Percentiles rank a stretch among this genome's conserved stretches.
Conservation (phyloP, 192 early-diverging fungal genomes). For the Coemansia sp. region DNA sequence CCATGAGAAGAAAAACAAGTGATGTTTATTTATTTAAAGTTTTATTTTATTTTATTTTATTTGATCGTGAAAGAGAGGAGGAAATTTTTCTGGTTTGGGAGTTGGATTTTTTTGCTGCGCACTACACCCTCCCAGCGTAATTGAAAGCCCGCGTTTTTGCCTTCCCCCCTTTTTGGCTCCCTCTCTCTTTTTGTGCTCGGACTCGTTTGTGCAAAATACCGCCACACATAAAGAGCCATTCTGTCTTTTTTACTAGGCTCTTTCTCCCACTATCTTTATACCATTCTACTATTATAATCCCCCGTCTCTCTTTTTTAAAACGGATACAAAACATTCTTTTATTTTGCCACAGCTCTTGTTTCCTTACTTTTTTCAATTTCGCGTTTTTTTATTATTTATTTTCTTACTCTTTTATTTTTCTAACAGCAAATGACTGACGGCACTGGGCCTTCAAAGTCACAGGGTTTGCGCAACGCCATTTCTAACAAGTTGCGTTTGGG, state of each 20-base stretch:
- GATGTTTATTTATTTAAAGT: neutral
- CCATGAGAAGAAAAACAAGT: neutral
- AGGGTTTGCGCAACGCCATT: slow-evolving; percentile 10
- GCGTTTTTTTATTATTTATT: slow-evolving; percentile 16
- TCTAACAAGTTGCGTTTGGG: slow-evolving; percentile 26
- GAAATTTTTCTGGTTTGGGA: neutral
- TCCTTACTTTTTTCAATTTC: slow-evolving; percentile 14
- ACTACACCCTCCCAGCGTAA: neutral
- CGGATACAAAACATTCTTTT: neutral
- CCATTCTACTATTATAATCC: neutral
- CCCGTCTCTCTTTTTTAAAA: neutral
- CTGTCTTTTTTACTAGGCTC: neutral
- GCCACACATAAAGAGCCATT: neutral
- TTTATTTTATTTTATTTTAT: neutral
- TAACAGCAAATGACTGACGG: slow-evolving; percentile 1
- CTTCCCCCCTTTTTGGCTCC: neutral
- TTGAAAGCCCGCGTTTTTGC: neutral
- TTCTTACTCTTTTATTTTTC: slow-evolving; percentile 8
- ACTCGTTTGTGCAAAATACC: slow-evolving; percentile 6
- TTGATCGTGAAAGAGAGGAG: neutral
- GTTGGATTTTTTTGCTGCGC: neutral
- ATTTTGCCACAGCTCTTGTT: slow-evolving; percentile 1
- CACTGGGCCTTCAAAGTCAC: slow-evolving; percentile 1
- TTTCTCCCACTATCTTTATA: no score
- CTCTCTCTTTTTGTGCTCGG: neutral